Evolutionary conservation across 73 alveolate species (phyloP).

Genomic region (Paramecium tetraurelia): DNA sequence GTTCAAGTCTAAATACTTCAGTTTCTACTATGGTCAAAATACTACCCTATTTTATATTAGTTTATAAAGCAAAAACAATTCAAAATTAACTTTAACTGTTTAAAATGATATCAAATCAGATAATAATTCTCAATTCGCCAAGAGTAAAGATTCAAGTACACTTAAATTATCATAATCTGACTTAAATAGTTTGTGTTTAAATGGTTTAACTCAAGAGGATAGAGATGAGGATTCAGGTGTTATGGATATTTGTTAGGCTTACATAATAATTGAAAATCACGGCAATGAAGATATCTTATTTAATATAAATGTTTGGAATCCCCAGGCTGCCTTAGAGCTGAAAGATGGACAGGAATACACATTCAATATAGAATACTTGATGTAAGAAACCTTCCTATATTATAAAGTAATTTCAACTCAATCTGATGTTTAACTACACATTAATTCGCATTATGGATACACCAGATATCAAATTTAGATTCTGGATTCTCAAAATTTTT

Average conservation of each 20-base stretch:
- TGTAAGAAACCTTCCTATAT: not conserved
- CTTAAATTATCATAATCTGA: not conserved
- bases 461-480: not conserved
- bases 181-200: not conserved
- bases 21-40: not conserved
- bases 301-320: not conserved
- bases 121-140: not conserved
- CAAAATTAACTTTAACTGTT: not conserved
- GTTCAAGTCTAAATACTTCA: not conserved
- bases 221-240: not conserved
- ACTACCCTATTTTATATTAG: not conserved
- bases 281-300: not conserved
- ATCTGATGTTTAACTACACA: not conserved
- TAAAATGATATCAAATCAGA: not conserved
- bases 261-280: not conserved
- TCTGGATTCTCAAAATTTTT: not conserved
- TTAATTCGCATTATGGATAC: not conserved
- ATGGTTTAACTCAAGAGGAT: not conserved
- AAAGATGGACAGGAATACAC: not conserved
- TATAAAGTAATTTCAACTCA: not conserved
- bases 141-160: slow-evolving; percentile 3
- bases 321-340: not conserved
- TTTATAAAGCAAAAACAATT: not conserved
- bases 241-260: not conserved
- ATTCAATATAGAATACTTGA: not conserved